phyloP scores from a whole-genome alignment of 2,329 filamentous ascomycete species.

The Thyridium curvatum region DNA sequence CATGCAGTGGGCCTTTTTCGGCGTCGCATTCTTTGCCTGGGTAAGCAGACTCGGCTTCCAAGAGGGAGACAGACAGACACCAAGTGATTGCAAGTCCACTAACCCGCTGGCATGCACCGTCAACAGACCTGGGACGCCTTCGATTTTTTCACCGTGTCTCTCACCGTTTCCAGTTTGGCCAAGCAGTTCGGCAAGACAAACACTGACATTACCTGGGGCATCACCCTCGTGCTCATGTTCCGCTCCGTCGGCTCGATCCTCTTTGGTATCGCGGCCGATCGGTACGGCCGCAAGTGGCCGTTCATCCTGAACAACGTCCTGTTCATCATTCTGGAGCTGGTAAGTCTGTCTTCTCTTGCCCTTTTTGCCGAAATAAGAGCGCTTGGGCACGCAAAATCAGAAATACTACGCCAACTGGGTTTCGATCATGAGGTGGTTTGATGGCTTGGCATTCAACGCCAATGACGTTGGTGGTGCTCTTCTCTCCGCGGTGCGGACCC shows the following conservation, averaged over 20 bases:
- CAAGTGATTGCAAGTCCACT: background rate
- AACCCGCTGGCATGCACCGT: background rate
- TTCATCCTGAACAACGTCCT: constrained; percentile 75
- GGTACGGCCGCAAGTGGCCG: constrained; percentile 61
- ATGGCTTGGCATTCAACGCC: no score
- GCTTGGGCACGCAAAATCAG: no score
- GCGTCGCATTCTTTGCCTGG: constrained; percentile 50
- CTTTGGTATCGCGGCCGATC: constrained; percentile 49
- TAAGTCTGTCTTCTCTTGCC: constrained; percentile 42
- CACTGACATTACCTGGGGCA: constrained; percentile 58
- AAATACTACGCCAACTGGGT: constrained; percentile 49
- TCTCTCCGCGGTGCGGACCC: no score
- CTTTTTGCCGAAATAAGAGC: no score
- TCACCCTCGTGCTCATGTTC: constrained; percentile 57
- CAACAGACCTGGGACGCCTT: constrained; percentile 55
- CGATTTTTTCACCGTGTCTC: constrained; percentile 60
- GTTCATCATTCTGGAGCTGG: constrained; percentile 48
- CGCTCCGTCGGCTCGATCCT: constrained; percentile 47
- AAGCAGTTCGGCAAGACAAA: constrained; percentile 45
- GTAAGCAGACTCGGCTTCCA: no score
- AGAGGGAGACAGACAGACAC: no score
- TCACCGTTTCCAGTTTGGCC: constrained; percentile 49
- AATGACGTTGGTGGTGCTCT: no score
- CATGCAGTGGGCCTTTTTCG: constrained; percentile 50
- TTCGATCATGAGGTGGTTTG: constrained; percentile 24